Evolutionary conservation across 2,329 filamentous ascomycete genomes (phyloP), one percentile per base, ranked within the genome.

Genomic region (Fusarium nelsonii): DNA sequence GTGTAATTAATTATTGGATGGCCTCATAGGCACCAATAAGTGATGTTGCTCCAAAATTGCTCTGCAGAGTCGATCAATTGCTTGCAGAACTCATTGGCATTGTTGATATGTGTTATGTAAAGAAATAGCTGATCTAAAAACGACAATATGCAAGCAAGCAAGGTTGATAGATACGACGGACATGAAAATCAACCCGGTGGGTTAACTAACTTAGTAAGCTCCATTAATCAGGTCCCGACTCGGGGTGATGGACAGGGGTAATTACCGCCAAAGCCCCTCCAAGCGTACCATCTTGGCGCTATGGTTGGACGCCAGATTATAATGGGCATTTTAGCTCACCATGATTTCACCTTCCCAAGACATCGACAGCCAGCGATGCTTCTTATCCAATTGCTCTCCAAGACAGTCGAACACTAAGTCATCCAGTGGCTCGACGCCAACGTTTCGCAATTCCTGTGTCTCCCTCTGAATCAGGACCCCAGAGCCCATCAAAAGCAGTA

Each of bases 1-100:
- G 56, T 52, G 58, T 62, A 59, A 62, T 71, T 73, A 61, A 69
- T 67, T 68, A 62, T 58, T 68, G 58, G 59, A 58, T 51, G 44
- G 54, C 41, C 58, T 58, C 46, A 56, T 41, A 44, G 54, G 54
- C 36, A 64, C 44, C 18, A 36, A 45, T 30, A 26, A 58, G 52
- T 54, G 36, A 44, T 33, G 51, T 15, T 36, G 40, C 32, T 58
- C 50, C 50, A 37, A 54, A 53, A 36, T 65, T 63, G 32, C 36
- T 30, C 26, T 15, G 33, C 26, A 51, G 23, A 51, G 23, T 26
- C 41, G 36, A 63, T 34, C 28, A 33, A 53, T 69, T 53, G 53
- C 65, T 61, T 66, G 48, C 36, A 63, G 34, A 46, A 32, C 30
- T 41, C 48, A 11, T 9, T 11, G 30, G 4, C 10, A 11, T 63